phyloP scores from a whole-genome alignment of 768 basidiomycete species.

The Royoungia palumana region DNA sequence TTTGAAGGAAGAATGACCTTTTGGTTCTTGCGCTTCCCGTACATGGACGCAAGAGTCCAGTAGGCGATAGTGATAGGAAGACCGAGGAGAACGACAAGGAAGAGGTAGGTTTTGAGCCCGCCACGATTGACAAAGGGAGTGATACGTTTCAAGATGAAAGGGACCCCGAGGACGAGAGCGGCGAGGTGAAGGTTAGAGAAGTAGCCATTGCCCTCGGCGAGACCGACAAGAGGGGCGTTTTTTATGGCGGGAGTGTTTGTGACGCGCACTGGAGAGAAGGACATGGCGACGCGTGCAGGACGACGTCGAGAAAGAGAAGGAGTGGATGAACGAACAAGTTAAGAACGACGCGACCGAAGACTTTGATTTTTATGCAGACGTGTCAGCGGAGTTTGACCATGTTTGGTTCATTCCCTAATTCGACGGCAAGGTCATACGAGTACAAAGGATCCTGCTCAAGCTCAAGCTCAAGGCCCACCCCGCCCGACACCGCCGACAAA shows the following conservation, averaged over 20 bases:
- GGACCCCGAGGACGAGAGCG: conserved; percentile 69
- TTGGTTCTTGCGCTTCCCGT: conserved; percentile 77
- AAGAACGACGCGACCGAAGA: background rate
- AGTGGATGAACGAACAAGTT: conserved; percentile 18
- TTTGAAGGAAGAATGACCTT: conserved; percentile 83
- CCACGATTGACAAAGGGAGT: conserved; percentile 80
- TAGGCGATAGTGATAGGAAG: conserved; percentile 79
- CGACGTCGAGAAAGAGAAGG: conserved; percentile 11
- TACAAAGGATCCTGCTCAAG: too few relatives aligned
- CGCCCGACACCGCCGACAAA: conserved; percentile 81
- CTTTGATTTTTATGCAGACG: conserved; percentile 18
- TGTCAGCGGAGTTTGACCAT: conserved; percentile 13
- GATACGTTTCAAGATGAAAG: conserved; percentile 79
- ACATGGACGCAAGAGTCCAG: conserved; percentile 85
- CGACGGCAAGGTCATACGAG: background rate
- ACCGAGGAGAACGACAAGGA: conserved; percentile 72
- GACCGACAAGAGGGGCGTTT: conserved; percentile 78
- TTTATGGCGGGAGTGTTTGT: conserved; percentile 78
- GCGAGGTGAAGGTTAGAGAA: conserved; percentile 84
- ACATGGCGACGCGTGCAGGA: conserved; percentile 31
- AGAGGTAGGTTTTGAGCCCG: conserved; percentile 82
- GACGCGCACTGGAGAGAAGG: conserved; percentile 48
- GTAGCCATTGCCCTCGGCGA: conserved; percentile 81
- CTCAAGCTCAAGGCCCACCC: conserved; percentile 79
- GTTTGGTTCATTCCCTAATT: conserved; percentile 12